These are phyloP conservation scores for Lathyrus aphaca DNA, from an alignment of 306 rosid genomes.

Conservation along the genomic window DNA sequence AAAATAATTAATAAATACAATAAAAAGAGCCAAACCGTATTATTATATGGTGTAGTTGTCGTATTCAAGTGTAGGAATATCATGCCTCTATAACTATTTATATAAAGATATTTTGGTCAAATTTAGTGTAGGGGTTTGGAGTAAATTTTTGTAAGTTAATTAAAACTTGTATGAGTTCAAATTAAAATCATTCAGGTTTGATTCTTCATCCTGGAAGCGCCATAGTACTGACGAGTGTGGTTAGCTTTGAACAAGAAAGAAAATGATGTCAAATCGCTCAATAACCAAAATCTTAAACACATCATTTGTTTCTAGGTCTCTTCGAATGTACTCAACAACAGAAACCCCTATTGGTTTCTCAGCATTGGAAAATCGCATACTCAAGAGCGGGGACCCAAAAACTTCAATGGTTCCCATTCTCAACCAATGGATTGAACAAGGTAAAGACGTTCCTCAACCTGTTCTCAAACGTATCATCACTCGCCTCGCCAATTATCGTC, in stretches of 20 bases:
- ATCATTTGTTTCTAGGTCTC: constrained; percentile 28
- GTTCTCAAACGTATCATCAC: constrained; percentile 44
- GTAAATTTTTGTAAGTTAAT: no score
- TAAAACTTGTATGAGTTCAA: no score
- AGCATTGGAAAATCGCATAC: constrained; percentile 41
- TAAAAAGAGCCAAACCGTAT: no score
- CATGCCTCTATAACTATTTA: no score
- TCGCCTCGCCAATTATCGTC: constrained; percentile 52
- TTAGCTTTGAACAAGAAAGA: not conserved
- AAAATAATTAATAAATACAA: no score
- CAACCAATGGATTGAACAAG: constrained; percentile 64
- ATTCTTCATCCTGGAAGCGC: not conserved
- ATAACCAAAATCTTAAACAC: constrained; percentile 35
- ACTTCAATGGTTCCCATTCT: constrained; percentile 51
- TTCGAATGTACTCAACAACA: constrained; percentile 33
- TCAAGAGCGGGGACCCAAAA: constrained; percentile 44
- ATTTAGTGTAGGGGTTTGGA: no score
- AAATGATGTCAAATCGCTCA: constrained; percentile 46
- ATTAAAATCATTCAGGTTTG: not conserved
- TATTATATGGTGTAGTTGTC: no score
- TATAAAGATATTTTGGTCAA: no score
- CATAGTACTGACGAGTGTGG: not conserved
- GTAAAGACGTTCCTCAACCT: constrained; percentile 38
- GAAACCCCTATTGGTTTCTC: constrained; percentile 29
- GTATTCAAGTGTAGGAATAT: no score